Evolutionary conservation across 257 asterid species (phyloP).

Genomic region (Fraxinus anomala): DNA sequence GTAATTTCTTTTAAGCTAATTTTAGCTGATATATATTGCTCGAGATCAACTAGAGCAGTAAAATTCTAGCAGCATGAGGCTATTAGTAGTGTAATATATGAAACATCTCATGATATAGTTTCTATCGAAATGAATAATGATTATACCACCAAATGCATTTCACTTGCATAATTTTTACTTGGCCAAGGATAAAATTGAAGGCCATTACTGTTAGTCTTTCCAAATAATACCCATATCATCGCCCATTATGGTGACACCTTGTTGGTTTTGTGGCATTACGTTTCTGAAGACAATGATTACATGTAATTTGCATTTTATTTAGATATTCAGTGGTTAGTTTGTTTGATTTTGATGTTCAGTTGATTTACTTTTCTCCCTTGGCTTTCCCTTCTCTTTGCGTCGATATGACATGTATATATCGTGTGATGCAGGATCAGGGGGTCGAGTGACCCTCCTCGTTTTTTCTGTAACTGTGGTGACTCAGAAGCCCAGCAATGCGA

Average conservation of each 20-base stretch:
- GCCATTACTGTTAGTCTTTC: neutral
- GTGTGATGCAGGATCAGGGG: slow-evolving; percentile 58
- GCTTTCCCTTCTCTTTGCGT: neutral
- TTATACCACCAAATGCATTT: neutral
- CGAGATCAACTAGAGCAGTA: neutral
- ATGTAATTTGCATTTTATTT: neutral
- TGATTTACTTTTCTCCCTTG: neutral
- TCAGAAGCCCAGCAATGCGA: slow-evolving; percentile 51
- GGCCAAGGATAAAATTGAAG: too few relatives aligned
- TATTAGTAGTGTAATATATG: neutral
- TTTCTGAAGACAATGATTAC: neutral
- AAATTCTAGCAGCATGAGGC: neutral
- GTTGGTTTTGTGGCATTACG: neutral
- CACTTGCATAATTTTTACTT: neutral
- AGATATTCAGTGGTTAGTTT: neutral
- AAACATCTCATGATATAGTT: neutral
- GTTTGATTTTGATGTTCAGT: neutral
- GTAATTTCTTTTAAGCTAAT: neutral
- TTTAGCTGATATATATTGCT: too few relatives aligned
- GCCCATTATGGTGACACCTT: neutral
- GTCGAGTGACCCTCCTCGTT: slow-evolving; percentile 31
- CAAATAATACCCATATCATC: neutral
- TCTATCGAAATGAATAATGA: neutral
- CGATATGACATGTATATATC: neutral
- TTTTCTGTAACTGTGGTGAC: slow-evolving; percentile 56